phyloP scores from a whole-genome alignment of 2,329 filamentous ascomycete genomes.

The Metarhizium guizhouense region DNA sequence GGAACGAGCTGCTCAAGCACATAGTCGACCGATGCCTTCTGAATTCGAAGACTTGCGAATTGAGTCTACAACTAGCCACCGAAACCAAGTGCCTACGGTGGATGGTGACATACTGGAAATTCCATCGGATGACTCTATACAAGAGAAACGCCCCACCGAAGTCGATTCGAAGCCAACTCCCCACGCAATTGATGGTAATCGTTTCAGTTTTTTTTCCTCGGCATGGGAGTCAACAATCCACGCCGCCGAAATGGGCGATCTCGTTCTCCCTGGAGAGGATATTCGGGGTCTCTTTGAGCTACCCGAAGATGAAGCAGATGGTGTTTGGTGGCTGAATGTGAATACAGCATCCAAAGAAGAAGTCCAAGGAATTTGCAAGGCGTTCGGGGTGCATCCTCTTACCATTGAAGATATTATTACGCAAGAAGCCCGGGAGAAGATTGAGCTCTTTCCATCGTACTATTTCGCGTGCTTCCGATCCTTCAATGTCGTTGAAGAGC shows the following conservation, averaged over 20 bases:
- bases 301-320: conserved; percentile 54
- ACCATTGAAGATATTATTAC: conserved; percentile 95
- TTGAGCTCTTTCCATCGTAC: conserved; percentile 93
- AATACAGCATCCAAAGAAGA: conserved; percentile 85
- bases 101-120: conserved; percentile 51
- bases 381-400: conserved; percentile 90
- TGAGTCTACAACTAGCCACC: conserved; percentile 16
- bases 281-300: conserved; percentile 77
- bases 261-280: conserved; percentile 81
- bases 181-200: conserved; percentile 52
- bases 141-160: conserved; percentile 37
- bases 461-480: conserved; percentile 98
- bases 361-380: conserved; percentile 78
- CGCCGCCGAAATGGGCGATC: conserved; percentile 76
- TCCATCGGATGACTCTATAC: conserved; percentile 34
- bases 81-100: conserved; percentile 34
- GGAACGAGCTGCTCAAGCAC: conserved; percentile 39
- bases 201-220: conserved; percentile 96
- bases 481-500: conserved; percentile 72
- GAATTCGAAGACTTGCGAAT: conserved; percentile 24
- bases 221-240: conserved; percentile 91
- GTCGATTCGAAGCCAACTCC: conserved; percentile 28
- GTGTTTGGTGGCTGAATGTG: conserved; percentile 98
- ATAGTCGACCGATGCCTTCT: conserved; percentile 38
- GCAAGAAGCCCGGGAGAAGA: conserved; percentile 94